phyloP scores from a whole-genome alignment of 805 yeast genomes.

The Grigorovia yakushimaensis region DNA sequence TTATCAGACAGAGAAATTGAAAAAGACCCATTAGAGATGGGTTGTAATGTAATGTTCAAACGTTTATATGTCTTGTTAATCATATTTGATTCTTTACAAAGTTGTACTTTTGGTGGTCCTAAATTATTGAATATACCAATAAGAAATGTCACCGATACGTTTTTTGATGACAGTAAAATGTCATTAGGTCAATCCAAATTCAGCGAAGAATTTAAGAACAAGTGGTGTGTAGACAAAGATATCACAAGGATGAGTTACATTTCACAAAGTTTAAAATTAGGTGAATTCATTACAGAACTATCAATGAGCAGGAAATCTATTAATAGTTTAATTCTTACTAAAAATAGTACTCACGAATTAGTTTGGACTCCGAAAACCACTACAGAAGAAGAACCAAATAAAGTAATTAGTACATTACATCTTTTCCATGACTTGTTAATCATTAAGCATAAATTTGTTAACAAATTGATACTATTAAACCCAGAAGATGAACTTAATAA shows the following conservation, averaged over 20 bases:
- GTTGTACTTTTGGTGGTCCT: slow-evolving; percentile 43
- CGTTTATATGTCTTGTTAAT: slow-evolving; percentile 41
- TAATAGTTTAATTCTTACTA: slow-evolving; percentile 2
- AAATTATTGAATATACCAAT: slow-evolving; percentile 24
- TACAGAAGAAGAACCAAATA: slow-evolving; percentile 1
- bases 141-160: slow-evolving; percentile 10
- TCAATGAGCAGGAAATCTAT: slow-evolving; percentile 20
- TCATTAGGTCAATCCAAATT: not conserved
- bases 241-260: slow-evolving; percentile 15
- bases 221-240: slow-evolving; percentile 25
- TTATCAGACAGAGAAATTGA: slow-evolving; percentile 17
- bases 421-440: slow-evolving; percentile 15
- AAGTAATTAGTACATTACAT: slow-evolving; percentile 3
- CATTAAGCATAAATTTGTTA: slow-evolving; percentile 14
- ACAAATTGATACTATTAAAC: slow-evolving; percentile 11
- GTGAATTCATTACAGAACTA: slow-evolving; percentile 18
- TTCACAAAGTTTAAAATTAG: slow-evolving; percentile 18
- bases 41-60: slow-evolving; percentile 29
- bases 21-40: slow-evolving; percentile 5
- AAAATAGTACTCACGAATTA: not conserved
- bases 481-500: slow-evolving; percentile 3
- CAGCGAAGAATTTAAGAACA: slow-evolving; percentile 1
- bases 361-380: slow-evolving; percentile 11
- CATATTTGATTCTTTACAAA: slow-evolving; percentile 42
- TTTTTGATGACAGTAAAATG: slow-evolving; percentile 3